Conservation (phyloP, 108 stramenopile species). For the Skeletonema menzelii region DNA sequence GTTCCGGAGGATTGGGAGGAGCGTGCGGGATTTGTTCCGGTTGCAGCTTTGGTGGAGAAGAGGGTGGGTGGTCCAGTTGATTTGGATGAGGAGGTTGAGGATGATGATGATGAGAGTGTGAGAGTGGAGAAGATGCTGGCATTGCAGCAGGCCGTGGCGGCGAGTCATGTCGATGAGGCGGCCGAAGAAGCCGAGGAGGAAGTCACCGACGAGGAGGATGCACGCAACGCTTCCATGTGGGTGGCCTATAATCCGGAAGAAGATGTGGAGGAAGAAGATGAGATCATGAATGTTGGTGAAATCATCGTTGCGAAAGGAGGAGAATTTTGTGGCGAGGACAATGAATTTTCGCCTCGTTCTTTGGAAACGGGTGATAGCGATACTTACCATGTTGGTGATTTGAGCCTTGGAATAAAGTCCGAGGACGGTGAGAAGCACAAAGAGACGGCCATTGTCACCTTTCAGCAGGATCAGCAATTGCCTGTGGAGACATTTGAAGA, state of each 20-base stretch:
- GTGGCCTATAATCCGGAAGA: slow-evolving; percentile 26
- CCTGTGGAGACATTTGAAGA: not conserved
- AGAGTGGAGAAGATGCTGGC: not conserved
- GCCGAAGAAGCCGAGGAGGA: not conserved
- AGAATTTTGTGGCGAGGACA: not conserved
- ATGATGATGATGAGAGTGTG: slow-evolving; percentile 1
- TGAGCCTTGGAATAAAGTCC: not conserved
- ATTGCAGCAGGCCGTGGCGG: not conserved
- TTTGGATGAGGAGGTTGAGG: slow-evolving; percentile 23
- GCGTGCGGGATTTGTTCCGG: slow-evolving; percentile 28
- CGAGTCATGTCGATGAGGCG: not conserved
- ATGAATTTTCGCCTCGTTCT: not conserved
- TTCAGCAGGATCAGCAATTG: not conserved
- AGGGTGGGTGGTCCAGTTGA: slow-evolving; percentile 18
- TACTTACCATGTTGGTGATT: not conserved
- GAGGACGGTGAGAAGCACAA: not conserved
- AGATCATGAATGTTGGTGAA: slow-evolving; percentile 21
- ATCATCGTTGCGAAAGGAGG: slow-evolving; percentile 14
- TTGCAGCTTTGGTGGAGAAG: not conserved
- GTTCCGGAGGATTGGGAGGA: slow-evolving; percentile 42
- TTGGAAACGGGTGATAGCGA: not conserved
- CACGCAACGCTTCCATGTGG: slow-evolving; percentile 42
- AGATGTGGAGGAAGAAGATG: slow-evolving; percentile 19
- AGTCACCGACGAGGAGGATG: slow-evolving; percentile 3
- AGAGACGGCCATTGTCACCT: not conserved